Percentiles rank a stretch among this genome's conserved stretches.
These are phyloP conservation scores for Lachancea quebecensis DNA, from an alignment of 805 yeast genomes.

Conservation along the genomic window DNA sequence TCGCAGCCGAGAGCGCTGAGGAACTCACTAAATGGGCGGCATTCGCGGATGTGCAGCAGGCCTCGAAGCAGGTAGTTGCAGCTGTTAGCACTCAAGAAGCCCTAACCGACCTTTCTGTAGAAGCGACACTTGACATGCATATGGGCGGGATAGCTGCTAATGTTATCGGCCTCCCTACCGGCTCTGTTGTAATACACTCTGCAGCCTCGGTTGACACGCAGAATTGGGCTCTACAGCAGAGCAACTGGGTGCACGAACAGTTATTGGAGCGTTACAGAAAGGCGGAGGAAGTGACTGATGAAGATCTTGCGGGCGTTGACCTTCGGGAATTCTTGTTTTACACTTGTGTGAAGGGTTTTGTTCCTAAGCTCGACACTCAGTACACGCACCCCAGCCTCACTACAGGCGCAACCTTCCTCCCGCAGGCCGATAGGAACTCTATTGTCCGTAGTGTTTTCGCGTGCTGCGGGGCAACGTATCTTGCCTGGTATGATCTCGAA, in stretches of 20 bases:
- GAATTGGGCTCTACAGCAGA: constrained; percentile 5
- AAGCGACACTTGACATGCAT: background rate
- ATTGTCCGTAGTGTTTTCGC: constrained; percentile 31
- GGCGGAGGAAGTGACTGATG: constrained; percentile 2
- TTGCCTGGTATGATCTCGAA: constrained; percentile 30
- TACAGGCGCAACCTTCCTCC: constrained; percentile 36
- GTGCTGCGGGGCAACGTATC: constrained; percentile 38
- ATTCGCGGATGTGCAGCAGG: too few species aligned
- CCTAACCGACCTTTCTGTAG: background rate
- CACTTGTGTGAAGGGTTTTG: constrained; percentile 37
- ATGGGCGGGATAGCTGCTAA: constrained; percentile 1
- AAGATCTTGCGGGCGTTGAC: constrained; percentile 5
- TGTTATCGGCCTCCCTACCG: constrained; percentile 1
- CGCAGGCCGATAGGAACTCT: constrained; percentile 29
- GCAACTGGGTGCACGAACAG: constrained; percentile 1
- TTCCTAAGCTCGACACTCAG: constrained; percentile 38
- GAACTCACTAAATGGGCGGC: too few species aligned
- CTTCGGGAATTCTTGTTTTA: constrained; percentile 19
- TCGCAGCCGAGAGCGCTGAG: too few species aligned
- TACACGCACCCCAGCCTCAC: constrained; percentile 36
- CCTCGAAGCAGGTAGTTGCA: too few species aligned
- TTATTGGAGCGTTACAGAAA: constrained; percentile 1
- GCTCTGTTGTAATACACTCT: background rate
- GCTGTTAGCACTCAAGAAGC: too few species aligned
- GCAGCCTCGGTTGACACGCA: constrained; percentile 1